Percentiles rank a stretch among this genome's conserved stretches.
phyloP scores from a whole-genome alignment of 1,139 yeast genomes.

The Sugiyamaella pinicola region DNA sequence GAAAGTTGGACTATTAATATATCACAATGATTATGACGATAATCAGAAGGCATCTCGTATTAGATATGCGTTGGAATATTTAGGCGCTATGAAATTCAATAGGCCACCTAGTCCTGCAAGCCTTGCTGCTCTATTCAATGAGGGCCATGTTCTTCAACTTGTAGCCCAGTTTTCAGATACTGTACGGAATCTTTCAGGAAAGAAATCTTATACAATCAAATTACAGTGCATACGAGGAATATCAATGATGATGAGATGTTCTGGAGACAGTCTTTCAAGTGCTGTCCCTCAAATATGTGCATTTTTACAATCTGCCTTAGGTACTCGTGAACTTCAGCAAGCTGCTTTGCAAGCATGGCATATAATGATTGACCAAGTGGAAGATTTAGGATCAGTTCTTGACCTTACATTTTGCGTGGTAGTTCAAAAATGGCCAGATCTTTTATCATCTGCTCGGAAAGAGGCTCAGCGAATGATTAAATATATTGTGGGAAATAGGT shows the following conservation, averaged over 20 bases:
- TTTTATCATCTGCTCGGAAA: constrained; percentile 29
- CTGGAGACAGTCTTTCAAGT: constrained; percentile 63
- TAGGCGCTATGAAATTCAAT: constrained; percentile 24
- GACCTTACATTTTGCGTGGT: constrained; percentile 59
- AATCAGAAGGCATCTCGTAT: constrained; percentile 26
- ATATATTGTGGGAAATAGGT: constrained; percentile 26
- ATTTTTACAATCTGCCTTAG: constrained; percentile 80
- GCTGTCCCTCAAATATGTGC: constrained; percentile 89
- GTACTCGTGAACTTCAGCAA: constrained; percentile 59
- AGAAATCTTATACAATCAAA: constrained; percentile 72
- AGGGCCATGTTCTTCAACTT: constrained; percentile 60
- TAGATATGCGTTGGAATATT: constrained; percentile 28
- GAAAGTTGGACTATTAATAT: constrained; percentile 21
- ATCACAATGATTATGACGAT: constrained; percentile 18
- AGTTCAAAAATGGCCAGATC: constrained; percentile 63
- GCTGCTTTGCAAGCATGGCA: constrained; percentile 71
- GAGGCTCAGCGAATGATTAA: constrained; percentile 30
- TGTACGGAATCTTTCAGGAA: constrained; percentile 71
- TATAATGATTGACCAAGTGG: constrained; percentile 48
- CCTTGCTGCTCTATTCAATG: constrained; percentile 28
- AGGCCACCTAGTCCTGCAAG: constrained; percentile 11
- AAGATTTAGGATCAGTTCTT: constrained; percentile 58
- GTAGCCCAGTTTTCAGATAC: constrained; percentile 79
- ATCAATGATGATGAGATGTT: constrained; percentile 63
- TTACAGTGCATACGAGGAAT: constrained; percentile 74